Conservation (phyloP, 495 filamentous ascomycete genomes). For the Talaromyces wortmannii region DNA sequence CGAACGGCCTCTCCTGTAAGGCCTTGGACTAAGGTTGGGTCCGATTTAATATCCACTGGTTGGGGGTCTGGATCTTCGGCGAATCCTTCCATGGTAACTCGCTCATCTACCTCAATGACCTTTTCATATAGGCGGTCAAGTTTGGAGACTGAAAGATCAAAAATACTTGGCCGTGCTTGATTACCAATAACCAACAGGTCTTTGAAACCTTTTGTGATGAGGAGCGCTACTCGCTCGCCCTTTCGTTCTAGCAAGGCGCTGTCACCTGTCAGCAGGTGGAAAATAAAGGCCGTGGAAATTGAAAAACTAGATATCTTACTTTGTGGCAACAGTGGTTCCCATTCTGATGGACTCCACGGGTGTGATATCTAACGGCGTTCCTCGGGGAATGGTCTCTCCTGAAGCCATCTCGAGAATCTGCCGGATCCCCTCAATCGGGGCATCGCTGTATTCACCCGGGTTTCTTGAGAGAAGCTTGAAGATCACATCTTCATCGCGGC, state of each 20-base stretch:
- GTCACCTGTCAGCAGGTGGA: neutral
- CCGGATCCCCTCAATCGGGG: conserved; percentile 40
- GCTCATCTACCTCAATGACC: conserved; percentile 75
- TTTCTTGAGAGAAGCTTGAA: conserved; percentile 90
- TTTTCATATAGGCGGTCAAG: conserved; percentile 71
- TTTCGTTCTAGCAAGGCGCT: conserved; percentile 83
- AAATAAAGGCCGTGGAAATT: neutral
- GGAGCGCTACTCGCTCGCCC: conserved; percentile 83
- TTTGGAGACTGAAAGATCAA: conserved; percentile 72
- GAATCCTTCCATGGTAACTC: conserved; percentile 70
- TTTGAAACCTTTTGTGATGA: conserved; percentile 89
- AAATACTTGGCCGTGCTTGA: conserved; percentile 76
- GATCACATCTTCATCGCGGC: conserved; percentile 59
- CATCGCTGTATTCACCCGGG: conserved; percentile 81
- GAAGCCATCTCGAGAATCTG: conserved; percentile 50
- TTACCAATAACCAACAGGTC: conserved; percentile 88
- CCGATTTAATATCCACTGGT: conserved; percentile 10
- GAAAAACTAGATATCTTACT: conserved; percentile 17
- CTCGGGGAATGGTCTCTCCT: conserved; percentile 67
- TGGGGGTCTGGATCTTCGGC: conserved; percentile 33
- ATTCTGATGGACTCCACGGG: conserved; percentile 79
- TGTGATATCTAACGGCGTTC: conserved; percentile 74
- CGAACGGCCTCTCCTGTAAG: conserved; percentile 46
- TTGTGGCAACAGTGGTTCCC: conserved; percentile 87
- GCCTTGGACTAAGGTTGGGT: conserved; percentile 28